Base-by-base conservation (phyloP, 164 flowering plant genomes). In the Chimonanthus praecox region DNA sequence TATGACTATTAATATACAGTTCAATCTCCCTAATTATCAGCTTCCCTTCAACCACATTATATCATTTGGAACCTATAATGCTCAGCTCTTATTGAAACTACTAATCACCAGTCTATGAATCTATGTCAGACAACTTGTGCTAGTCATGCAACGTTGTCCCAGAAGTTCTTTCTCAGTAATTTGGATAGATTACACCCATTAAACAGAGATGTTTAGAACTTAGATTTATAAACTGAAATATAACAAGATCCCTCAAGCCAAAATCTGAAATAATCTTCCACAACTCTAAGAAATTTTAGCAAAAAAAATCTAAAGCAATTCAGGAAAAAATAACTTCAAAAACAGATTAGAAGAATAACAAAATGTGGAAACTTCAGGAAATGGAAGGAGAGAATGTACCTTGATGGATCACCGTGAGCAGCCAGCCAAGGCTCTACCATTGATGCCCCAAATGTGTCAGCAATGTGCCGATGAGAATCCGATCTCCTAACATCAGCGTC, bases 401-500 rank as follows among this genome's bases (percentile, higher is more conserved):
- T 96, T 48, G 98, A 83, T 2, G 97, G 98, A 86, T 96, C 95
- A 5, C 91, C 99, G 84, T 96, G 99, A 64, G 94, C 92, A 72
- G 99, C 98, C 80, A 96, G 76, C 99, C 99, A 96, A 3, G 99
- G 98, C 80, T 96, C 99, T 44, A 96, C 94, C 97, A 94, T 83
- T 0, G 98, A 94, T 0, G 97, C 88, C 47, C 99, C 99, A 73
- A 96, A 94, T 0, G 90, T 78, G 80, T 96, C 98, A 0, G 83
- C 87, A 60, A 91, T 80, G 71, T 88, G 91, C 77, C 89, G 60
- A 72, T 78, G 83, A 45, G 51, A 79, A 75, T 94, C 93, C 0
- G 85, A 78, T 66, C 83, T 92, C 87, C 71, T 18, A 50, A 73
- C 67, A 75, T 88, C 92, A 4, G 75, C 62, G 1, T 82, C 85